These are phyloP conservation scores for Penicillium coprophilum DNA, from an alignment of 495 filamentous ascomycete genomes.

Conservation along the genomic window DNA sequence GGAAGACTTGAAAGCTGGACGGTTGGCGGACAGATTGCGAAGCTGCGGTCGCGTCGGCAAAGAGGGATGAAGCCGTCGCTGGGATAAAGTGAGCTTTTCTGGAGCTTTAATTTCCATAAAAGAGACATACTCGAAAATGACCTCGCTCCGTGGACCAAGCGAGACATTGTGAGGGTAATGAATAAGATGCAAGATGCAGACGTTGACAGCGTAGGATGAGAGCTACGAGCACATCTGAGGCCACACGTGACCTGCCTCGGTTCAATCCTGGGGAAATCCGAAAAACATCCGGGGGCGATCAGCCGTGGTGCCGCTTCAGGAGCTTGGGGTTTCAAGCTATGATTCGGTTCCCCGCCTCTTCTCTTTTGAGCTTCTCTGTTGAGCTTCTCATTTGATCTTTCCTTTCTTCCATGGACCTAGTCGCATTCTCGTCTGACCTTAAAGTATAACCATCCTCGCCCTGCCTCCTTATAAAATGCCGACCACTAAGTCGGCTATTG, in stretches of 20 bases:
- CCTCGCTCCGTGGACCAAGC: constrained; percentile 25
- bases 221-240: neutral
- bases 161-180: constrained; percentile 23
- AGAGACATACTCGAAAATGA: constrained; percentile 32
- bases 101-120: neutral
- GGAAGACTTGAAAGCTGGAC: constrained; percentile 65
- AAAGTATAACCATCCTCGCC: constrained; percentile 9
- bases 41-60: constrained; percentile 28
- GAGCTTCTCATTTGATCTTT: neutral
- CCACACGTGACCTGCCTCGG: constrained; percentile 15
- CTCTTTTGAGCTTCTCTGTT: neutral
- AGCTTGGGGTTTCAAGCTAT: constrained; percentile 25
- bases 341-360: constrained; percentile 17
- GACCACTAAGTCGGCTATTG: constrained; percentile 34
- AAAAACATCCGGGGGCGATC: constrained; percentile 30
- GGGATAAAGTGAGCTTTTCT: constrained; percentile 19
- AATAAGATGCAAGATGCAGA: neutral
- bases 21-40: constrained; percentile 26
- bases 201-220: neutral
- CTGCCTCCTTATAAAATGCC: constrained; percentile 30
- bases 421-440: constrained; percentile 1
- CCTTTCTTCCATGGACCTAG: neutral
- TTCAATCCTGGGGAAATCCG: constrained; percentile 17
- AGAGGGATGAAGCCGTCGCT: constrained; percentile 31
- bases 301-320: constrained; percentile 24